Base-by-base conservation (phyloP, 345 rosid species). In the Rhodomyrtus tomentosa region DNA sequence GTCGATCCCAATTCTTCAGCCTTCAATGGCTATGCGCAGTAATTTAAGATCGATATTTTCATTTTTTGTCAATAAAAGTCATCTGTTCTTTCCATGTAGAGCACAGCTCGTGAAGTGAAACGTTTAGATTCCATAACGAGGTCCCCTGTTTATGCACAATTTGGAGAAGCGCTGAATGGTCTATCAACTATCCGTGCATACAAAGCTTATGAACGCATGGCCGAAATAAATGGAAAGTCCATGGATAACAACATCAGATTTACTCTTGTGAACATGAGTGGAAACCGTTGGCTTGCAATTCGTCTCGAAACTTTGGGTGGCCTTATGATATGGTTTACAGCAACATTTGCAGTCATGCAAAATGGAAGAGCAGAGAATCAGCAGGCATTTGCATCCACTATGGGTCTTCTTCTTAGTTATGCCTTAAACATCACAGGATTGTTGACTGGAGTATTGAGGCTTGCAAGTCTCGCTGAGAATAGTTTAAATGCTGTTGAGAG, bases 121-220 rank as follows among this genome's bases (percentile, higher is more conserved):
- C 98, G 99, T 82, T 86, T 97, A 90, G 99, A 97, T 88, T 97
- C 99, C 51, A 82, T 93, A 80, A 88, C 94, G 45, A 94, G 99
- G 92, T 97, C 99, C n/a, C 99, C 99, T 4, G 98, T 97, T 81
- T 95, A 97, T 90, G 99, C 99, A 83, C 99, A 97, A 86, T 97
- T 97, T 88, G 96, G 99, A 53, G 99, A 97, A 91, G 99, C 99
- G 10, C 89, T 97, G 87, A 97, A 97, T 90, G 99, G 99, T 80
- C 87, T 97, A 50, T 86, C 98, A 27, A 92, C 95, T 38, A 97
- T 97, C 81, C 99, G 99, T 85, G 99, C 99, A 84, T 97, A 97
- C 82, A 92, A 97, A 91, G 99, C 99, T 85, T 96, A 95, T 85
- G 96, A 95, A 62, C 91, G 98, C 86, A 97, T 97, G 99, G 96